Evolutionary conservation across 2,329 filamentous ascomycete genomes (phyloP).

Genomic region (Dryadomyces quercivorus): DNA sequence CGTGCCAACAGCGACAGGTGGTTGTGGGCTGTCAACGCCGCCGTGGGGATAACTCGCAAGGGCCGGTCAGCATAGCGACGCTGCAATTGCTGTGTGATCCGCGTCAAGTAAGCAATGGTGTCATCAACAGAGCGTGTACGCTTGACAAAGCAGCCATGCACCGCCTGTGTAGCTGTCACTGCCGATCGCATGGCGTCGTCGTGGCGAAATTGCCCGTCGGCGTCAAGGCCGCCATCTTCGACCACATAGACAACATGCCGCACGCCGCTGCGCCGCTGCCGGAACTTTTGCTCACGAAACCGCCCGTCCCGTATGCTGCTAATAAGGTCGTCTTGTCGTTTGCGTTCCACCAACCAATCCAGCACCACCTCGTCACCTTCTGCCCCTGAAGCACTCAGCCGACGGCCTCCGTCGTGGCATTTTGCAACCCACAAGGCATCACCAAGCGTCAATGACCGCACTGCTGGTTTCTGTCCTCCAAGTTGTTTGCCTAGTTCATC

Average conservation of each 20-base stretch:
- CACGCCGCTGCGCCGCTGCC: constrained; percentile 59
- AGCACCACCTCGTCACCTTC: constrained; percentile 61
- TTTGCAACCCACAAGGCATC: constrained; percentile 74
- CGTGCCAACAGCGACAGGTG: constrained; percentile 53
- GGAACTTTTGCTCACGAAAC: constrained; percentile 77
- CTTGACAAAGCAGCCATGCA: constrained; percentile 70
- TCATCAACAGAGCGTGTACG: constrained; percentile 65
- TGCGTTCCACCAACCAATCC: constrained; percentile 72
- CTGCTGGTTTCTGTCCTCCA: constrained; percentile 41
- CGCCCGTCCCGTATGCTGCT: constrained; percentile 70
- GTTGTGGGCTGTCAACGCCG: constrained; percentile 48
- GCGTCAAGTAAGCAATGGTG: constrained; percentile 61
- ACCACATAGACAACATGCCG: constrained; percentile 68
- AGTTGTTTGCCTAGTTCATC: constrained; percentile 52
- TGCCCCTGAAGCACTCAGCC: constrained; percentile 42
- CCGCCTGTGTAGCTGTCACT: constrained; percentile 65
- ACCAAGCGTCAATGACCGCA: constrained; percentile 58
- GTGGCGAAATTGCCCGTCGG: constrained; percentile 40
- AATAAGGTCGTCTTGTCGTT: constrained; percentile 69
- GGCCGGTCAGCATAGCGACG: constrained; percentile 47
- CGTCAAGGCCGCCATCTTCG: constrained; percentile 55
- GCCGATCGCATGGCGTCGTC: constrained; percentile 59
- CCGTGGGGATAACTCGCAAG: constrained; percentile 54
- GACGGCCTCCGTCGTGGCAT: constrained; percentile 40
- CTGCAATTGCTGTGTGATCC: constrained; percentile 58